A percentile compares a stretch with the other conserved stretches of the same genome.
Conservation (phyloP, 129 eudicot species). For the Helichrysum umbraculigerum region DNA sequence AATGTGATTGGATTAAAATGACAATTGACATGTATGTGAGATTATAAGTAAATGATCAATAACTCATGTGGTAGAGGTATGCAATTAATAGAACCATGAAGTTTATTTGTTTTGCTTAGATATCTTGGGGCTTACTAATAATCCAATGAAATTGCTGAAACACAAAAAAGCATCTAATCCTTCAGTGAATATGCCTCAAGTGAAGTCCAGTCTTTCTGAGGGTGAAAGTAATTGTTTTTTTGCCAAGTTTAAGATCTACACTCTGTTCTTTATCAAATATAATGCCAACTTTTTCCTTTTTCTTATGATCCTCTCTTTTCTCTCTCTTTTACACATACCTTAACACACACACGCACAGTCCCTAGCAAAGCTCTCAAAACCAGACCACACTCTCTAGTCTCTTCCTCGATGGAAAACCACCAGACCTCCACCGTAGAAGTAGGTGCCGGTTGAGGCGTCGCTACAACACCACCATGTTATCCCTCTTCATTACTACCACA, state of each 20-base stretch:
- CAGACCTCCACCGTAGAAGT: neutral
- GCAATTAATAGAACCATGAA: neutral
- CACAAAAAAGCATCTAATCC: neutral
- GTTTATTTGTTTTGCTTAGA: neutral
- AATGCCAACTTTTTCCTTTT: neutral
- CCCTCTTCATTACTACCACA: no score
- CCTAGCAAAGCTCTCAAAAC: neutral
- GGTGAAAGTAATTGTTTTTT: neutral
- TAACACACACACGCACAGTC: neutral
- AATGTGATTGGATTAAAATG: neutral
- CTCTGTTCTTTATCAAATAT: neutral
- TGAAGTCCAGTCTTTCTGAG: neutral
- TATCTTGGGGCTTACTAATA: neutral
- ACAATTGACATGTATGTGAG: neutral
- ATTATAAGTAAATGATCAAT: conserved; percentile 1
- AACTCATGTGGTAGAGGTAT: neutral
- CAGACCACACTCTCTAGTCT: neutral
- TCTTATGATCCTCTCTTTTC: neutral
- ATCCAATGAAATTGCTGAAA: neutral
- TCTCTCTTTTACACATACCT: neutral
- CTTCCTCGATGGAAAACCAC: neutral
- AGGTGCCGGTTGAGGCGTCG: neutral
- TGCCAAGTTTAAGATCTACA: neutral
- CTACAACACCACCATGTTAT: no score
- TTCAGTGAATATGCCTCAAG: neutral